Evolutionary conservation across 768 basidiomycete genomes (phyloP), one percentile per base, ranked within the genome.

Genomic region (Rhodocollybia butyracea): DNA sequence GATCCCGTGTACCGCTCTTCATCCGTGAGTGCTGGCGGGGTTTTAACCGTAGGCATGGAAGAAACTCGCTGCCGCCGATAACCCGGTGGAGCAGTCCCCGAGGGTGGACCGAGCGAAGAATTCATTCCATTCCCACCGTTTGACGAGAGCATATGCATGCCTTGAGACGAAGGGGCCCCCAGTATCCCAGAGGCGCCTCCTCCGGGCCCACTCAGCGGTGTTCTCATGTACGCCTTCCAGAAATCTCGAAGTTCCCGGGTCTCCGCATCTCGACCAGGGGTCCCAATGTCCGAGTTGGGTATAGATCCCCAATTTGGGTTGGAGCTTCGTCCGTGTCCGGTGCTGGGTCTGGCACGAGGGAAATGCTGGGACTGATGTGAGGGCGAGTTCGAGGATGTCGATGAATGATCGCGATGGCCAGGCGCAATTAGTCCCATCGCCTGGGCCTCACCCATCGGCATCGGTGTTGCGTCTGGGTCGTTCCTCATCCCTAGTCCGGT

Each of bases 181-280:
- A 63, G 54, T 53, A 57, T 26, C 11, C 48, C 31, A 3, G 32
- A 27, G 30, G n/a, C 51, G 17, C 57, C 61, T 17, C 57, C 60
- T n/a, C 63, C 68, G 29, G 70, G 69, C 1, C 74, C 76, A 51
- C 67, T 72, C 7, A 85, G 65, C 24, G 89, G 89, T 21, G 87
- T 89, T 36, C 82, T 78, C 73, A 91, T 76, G 61, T 85, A 91
- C 59, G 82, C 75, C 67, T 78, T 89, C 89, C 89, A 91, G 59
- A 88, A 83, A 51, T 89, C 85, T 46, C 78, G 73, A 64, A 89
- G 63, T 60, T 89, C 85, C 50, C 75, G 70, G 48, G 70, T 63
- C 51, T 71, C 76, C 53, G 56, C 60, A 22, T 70, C 80, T 53
- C 74, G 67, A 22, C 48, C 32, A 3, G 48, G 48, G 8, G 48